Evolutionary conservation across 2,329 filamentous ascomycete species (phyloP).

Genomic region (Fusarium compactum): DNA sequence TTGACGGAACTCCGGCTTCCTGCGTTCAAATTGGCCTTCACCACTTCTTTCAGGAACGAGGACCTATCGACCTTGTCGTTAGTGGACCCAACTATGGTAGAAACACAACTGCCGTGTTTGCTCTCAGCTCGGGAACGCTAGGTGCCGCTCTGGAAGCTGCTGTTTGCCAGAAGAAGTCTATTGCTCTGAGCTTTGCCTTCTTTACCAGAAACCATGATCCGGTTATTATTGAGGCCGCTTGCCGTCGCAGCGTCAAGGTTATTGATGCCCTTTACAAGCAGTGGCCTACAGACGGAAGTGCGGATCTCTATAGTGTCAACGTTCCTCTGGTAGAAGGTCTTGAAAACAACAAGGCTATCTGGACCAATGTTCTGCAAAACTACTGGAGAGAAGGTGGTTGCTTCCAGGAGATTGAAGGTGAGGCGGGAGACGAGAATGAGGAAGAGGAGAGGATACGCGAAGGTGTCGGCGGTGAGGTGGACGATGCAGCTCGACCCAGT

Average conservation of each 20-base stretch:
- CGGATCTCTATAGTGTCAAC: conserved; percentile 92
- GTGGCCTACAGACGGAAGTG: conserved; percentile 74
- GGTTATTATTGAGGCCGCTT: conserved; percentile 81
- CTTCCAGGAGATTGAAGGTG: conserved; percentile 82
- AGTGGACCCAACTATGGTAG: conserved; percentile 86
- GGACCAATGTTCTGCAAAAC: conserved; percentile 89
- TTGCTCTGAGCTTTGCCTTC: conserved; percentile 93
- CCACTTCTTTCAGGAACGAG: conserved; percentile 80
- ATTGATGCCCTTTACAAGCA: conserved; percentile 82
- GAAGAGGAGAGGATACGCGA: conserved; percentile 81
- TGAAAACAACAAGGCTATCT: conserved; percentile 78
- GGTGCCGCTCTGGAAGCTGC: conserved; percentile 83
- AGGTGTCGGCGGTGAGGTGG: conserved; percentile 65
- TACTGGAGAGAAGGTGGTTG: conserved; percentile 87
- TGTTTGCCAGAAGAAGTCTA: conserved; percentile 74
- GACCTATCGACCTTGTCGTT: conserved; percentile 80
- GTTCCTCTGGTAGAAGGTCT: conserved; percentile 86
- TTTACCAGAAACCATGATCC: conserved; percentile 87
- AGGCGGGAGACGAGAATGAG: conserved; percentile 71
- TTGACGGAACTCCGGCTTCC: conserved; percentile 84
- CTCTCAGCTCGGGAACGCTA: conserved; percentile 80
- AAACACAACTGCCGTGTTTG: conserved; percentile 85
- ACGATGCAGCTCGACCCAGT: conserved; percentile 48
- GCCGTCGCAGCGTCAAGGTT: conserved; percentile 77
- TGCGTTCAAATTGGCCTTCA: conserved; percentile 86